phyloP scores from a whole-genome alignment of 148 eudicot species.

The Arctostaphylos glauca region DNA sequence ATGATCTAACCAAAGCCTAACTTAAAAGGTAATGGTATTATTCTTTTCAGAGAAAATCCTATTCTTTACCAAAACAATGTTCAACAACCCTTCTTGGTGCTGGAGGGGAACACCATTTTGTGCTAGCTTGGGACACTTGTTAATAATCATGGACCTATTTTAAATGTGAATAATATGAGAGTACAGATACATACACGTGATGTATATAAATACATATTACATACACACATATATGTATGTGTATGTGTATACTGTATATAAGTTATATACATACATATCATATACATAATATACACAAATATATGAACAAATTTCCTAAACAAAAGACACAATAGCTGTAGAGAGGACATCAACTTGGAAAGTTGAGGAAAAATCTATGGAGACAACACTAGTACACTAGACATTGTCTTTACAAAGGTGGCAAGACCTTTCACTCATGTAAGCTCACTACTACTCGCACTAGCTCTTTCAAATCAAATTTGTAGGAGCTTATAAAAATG shows the following conservation, averaged over 20 bases:
- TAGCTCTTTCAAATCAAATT: not conserved
- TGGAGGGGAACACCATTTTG: not conserved
- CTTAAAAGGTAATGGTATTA: not conserved
- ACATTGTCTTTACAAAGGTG: not conserved
- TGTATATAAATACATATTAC: too few species aligned
- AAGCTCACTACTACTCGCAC: not conserved
- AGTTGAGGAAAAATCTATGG: not conserved
- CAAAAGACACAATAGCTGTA: not conserved
- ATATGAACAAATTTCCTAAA: not conserved
- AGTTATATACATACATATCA: too few species aligned
- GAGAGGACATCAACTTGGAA: not conserved
- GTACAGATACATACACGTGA: not conserved
- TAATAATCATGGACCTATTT: not conserved
- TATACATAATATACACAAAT: not conserved
- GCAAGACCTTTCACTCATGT: not conserved
- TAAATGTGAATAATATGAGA: not conserved
- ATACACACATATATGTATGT: too few species aligned
- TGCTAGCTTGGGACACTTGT: not conserved
- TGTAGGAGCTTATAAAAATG: too few species aligned
- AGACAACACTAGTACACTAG: not conserved
- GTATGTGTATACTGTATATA: too few species aligned
- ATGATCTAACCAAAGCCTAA: not conserved
- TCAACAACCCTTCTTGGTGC: not conserved
- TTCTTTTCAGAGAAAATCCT: not conserved
- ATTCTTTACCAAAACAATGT: not conserved